These are phyloP conservation scores for Exserohilum rostratum DNA, from an alignment of 2,329 filamentous ascomycete species.

Conservation along the genomic window DNA sequence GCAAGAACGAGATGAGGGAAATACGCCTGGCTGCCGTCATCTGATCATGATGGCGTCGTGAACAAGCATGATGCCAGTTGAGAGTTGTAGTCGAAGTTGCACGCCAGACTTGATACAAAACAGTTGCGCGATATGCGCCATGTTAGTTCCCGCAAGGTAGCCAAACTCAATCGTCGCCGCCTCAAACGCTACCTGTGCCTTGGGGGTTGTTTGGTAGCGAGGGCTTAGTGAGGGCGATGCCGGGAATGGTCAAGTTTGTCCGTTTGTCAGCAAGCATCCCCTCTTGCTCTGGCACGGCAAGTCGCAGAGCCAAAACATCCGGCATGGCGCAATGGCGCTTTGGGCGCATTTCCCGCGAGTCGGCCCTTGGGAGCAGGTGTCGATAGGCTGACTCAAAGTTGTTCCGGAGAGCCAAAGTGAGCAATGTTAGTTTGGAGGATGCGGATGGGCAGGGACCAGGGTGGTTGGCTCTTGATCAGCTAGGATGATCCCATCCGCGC, in stretches of 20 bases:
- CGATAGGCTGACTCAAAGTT: slow-evolving; percentile 8
- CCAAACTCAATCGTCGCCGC: slow-evolving; percentile 8
- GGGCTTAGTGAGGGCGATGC: slow-evolving; percentile 9
- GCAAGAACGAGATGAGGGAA: slow-evolving; percentile 8
- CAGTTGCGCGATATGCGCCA: slow-evolving; percentile 18
- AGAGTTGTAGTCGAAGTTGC: slow-evolving; percentile 10
- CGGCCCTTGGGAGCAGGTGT: slow-evolving; percentile 4
- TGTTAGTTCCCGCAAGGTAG: slow-evolving; percentile 11
- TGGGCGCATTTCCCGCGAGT: slow-evolving; percentile 4
- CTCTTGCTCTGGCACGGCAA: not conserved
- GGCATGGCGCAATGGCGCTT: slow-evolving; percentile 10
- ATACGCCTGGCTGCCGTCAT: slow-evolving; percentile 10
- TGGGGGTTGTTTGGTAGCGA: slow-evolving; percentile 8
- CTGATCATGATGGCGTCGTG: slow-evolving; percentile 10
- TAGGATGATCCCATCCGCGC: slow-evolving; percentile 10
- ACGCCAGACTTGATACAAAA: slow-evolving; percentile 9
- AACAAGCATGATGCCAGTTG: slow-evolving; percentile 23
- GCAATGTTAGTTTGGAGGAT: slow-evolving; percentile 8
- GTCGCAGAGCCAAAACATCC: slow-evolving; percentile 3
- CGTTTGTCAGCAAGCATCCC: not conserved
- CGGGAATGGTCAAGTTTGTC: not conserved
- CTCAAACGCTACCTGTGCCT: slow-evolving; percentile 7
- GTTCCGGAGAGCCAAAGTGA: slow-evolving; percentile 1
- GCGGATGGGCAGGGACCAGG: slow-evolving; percentile 11
- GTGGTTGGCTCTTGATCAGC: not conserved